Evolutionary conservation across 2,329 filamentous ascomycete species (phyloP).

Genomic region (Endothia cerciana): DNA sequence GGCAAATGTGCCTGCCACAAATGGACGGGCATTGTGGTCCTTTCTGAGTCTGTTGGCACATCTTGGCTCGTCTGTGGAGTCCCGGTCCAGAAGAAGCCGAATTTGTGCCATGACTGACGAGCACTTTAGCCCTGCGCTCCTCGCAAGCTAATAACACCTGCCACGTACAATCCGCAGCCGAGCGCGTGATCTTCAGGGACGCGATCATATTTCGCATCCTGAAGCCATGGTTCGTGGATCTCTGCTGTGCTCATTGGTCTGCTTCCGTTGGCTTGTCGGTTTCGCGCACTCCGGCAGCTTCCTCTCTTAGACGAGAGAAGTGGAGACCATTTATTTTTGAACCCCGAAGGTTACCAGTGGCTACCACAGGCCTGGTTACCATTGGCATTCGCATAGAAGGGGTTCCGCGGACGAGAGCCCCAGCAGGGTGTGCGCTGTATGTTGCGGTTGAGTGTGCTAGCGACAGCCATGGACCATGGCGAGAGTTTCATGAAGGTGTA

Average conservation of each 20-base stretch:
- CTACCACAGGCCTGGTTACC: neutral
- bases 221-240: neutral
- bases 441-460: neutral
- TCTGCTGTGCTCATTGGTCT: neutral
- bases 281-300: conserved; percentile 15
- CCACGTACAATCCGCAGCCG: conserved; percentile 12
- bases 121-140: neutral
- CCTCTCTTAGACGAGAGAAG: conserved; percentile 11
- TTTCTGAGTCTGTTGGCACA: neutral
- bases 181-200: conserved; percentile 5
- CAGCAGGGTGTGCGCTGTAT: neutral
- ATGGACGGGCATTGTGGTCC: neutral
- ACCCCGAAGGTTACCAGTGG: conserved; percentile 1
- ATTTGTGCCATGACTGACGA: neutral
- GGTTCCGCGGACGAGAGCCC: neutral
- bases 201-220: neutral
- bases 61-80: neutral
- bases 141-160: conserved; percentile 10
- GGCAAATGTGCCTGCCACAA: conserved; percentile 1
- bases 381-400: neutral
- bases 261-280: conserved; percentile 3
- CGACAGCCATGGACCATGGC: neutral
- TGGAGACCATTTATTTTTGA: conserved; percentile 8
- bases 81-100: too few species aligned
- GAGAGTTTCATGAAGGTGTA: neutral